phyloP scores from a whole-genome alignment of 805 yeast species.

The Candida fluviatilis region DNA sequence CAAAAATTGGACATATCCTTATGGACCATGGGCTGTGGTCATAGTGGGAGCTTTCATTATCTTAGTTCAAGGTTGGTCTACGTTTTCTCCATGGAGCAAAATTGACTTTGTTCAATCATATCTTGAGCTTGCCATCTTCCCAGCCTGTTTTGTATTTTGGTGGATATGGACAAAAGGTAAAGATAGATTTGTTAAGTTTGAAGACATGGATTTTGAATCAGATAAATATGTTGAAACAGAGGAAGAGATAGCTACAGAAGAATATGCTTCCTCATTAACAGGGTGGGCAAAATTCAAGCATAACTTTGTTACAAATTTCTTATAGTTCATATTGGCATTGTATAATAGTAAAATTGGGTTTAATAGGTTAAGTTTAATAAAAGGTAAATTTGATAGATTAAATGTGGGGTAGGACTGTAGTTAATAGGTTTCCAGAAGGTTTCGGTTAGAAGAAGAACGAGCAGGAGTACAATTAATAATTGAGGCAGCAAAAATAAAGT shows the following conservation, averaged over 20 bases:
- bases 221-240: conserved; percentile 47
- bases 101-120: conserved; percentile 42
- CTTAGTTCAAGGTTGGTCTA: conserved; percentile 52
- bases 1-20: conserved; percentile 50
- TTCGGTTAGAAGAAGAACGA: too few species aligned
- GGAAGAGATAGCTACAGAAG: conserved; percentile 43
- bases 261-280: conserved; percentile 31
- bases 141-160: conserved; percentile 40
- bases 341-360: not conserved
- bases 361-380: too few species aligned
- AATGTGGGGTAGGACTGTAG: too few species aligned
- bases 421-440: too few species aligned
- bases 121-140: conserved; percentile 46
- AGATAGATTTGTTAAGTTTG: conserved; percentile 38
- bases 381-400: too few species aligned
- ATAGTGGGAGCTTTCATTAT: conserved; percentile 40
- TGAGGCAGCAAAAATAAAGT: conserved; percentile 5
- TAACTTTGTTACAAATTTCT: conserved; percentile 23
- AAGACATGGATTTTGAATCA: conserved; percentile 52
- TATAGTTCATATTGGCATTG: conserved; percentile 12
- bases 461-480: too few species aligned
- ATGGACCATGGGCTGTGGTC: conserved; percentile 45
- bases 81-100: conserved; percentile 43
- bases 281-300: conserved; percentile 43
- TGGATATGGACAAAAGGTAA: conserved; percentile 32